A percentile compares a stretch with the other conserved stretches of the same genome.
phyloP scores from a whole-genome alignment of 345 rosid genomes.

The Salix udensis region DNA sequence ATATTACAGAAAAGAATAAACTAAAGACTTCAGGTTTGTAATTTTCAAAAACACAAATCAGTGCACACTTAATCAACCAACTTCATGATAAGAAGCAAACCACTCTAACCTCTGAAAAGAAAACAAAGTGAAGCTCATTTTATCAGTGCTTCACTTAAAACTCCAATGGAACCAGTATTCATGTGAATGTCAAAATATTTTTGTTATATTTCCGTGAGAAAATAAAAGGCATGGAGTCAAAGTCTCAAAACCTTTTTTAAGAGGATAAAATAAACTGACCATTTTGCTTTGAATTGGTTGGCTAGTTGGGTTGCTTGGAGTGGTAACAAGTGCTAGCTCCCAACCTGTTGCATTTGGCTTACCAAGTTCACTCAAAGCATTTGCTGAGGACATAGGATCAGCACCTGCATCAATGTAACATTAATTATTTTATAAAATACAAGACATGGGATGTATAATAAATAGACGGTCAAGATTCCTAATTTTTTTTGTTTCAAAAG shows the following conservation, averaged over 20 bases:
- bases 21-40: not conserved
- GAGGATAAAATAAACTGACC: slow-evolving; percentile 34
- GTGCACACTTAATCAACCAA: not conserved
- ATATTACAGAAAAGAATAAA: not conserved
- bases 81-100: not conserved
- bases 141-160: not conserved
- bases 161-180: not conserved
- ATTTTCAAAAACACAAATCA: not conserved
- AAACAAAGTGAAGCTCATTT: not conserved
- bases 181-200: not conserved
- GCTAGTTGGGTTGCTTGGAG: slow-evolving; percentile 49
- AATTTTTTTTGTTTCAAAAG: not conserved
- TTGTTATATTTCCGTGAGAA: not conserved
- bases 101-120: not conserved
- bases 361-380: slow-evolving; percentile 46
- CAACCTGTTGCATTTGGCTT: slow-evolving; percentile 59
- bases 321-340: slow-evolving; percentile 89
- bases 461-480: not conserved
- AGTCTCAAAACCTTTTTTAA: not conserved
- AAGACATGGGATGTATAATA: not conserved
- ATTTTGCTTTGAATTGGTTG: slow-evolving; percentile 40
- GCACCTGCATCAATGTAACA: slow-evolving; percentile 33
- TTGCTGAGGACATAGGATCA: slow-evolving; percentile 37
- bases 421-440: not conserved
- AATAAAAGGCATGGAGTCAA: not conserved